These are phyloP conservation scores for Paralagenidium karlingii DNA, from an alignment of 352 stramenopile species.

Conservation along the genomic window DNA sequence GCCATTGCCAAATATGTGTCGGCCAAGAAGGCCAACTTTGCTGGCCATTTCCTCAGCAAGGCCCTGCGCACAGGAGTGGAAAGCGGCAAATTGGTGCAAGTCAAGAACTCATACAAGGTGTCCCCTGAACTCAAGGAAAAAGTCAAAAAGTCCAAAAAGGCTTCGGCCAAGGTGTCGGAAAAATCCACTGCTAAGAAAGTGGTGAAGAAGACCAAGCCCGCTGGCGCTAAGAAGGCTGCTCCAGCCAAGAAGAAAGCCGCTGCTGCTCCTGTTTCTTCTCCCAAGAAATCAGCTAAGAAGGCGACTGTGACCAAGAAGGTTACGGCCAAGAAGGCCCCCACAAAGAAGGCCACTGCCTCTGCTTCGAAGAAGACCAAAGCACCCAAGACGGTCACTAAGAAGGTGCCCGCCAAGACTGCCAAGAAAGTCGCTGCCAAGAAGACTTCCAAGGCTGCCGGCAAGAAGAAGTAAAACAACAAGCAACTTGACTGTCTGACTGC, in stretches of 20 bases:
- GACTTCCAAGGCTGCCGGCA: too few relatives aligned
- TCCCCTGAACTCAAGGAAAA: slow-evolving; percentile 54
- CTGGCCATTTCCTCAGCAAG: slow-evolving; percentile 77
- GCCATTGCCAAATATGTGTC: slow-evolving; percentile 87
- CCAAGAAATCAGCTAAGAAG: slow-evolving; percentile 7
- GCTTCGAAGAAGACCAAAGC: too few relatives aligned
- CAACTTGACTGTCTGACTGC: too few relatives aligned
- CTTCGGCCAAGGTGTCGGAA: slow-evolving; percentile 44
- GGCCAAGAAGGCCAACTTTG: slow-evolving; percentile 74
- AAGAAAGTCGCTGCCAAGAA: too few relatives aligned
- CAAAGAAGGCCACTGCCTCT: too few relatives aligned
- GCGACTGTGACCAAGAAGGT: slow-evolving; percentile 39
- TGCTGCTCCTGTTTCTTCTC: slow-evolving; percentile 12
- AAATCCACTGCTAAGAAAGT: slow-evolving; percentile 23
- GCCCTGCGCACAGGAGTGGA: slow-evolving; percentile 84
- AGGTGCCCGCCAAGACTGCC: too few relatives aligned
- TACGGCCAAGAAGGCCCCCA: slow-evolving; percentile 37
- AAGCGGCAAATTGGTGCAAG: slow-evolving; percentile 75
- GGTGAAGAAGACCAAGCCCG: slow-evolving; percentile 13
- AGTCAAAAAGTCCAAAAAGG: slow-evolving; percentile 31
- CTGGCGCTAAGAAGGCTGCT: slow-evolving; percentile 26
- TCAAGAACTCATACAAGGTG: slow-evolving; percentile 79
- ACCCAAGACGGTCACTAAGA: too few relatives aligned
- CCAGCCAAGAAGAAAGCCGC: slow-evolving; percentile 19
- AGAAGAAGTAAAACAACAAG: too few relatives aligned